These are phyloP conservation scores for Escallonia herrerae DNA, from an alignment of 129 eudicot genomes.

Conservation along the genomic window DNA sequence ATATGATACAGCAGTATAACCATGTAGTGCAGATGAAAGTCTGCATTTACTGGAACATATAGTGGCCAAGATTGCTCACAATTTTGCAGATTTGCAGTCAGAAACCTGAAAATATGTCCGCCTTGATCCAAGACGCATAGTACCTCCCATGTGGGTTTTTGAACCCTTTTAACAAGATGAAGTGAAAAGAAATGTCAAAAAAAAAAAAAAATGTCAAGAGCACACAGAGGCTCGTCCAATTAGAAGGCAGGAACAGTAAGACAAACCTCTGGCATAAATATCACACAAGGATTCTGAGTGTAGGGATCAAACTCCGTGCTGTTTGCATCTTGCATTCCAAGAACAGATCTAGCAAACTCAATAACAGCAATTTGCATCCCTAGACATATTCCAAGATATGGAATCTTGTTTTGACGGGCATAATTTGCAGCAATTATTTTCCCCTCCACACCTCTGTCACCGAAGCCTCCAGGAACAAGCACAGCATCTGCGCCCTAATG, in stretches of 20 bases:
- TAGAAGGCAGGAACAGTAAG: constrained; percentile 2
- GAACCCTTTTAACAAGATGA: constrained; percentile 52
- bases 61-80: constrained; percentile 40
- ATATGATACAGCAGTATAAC: too few relatives aligned
- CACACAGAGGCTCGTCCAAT: not conserved
- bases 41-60: not conserved
- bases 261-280: constrained; percentile 91
- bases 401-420: constrained; percentile 73
- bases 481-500: constrained; percentile 66
- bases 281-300: constrained; percentile 75
- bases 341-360: constrained; percentile 77
- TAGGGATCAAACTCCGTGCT: constrained; percentile 85
- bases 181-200: constrained; percentile 2
- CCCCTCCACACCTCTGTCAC: constrained; percentile 95
- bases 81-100: constrained; percentile 64
- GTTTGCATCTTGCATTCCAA: constrained; percentile 71
- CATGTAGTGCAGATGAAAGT: too few relatives aligned
- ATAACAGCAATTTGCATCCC: constrained; percentile 96
- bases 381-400: constrained; percentile 82
- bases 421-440: constrained; percentile 86
- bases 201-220: not conserved
- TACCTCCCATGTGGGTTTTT: constrained; percentile 97
- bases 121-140: constrained; percentile 97
- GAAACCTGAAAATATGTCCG: constrained; percentile 65
- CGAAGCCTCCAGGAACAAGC: constrained; percentile 93